These are phyloP conservation scores for Coccomyxa sp. DNA, from an alignment of 139 green algal species.

Conservation along the genomic window DNA sequence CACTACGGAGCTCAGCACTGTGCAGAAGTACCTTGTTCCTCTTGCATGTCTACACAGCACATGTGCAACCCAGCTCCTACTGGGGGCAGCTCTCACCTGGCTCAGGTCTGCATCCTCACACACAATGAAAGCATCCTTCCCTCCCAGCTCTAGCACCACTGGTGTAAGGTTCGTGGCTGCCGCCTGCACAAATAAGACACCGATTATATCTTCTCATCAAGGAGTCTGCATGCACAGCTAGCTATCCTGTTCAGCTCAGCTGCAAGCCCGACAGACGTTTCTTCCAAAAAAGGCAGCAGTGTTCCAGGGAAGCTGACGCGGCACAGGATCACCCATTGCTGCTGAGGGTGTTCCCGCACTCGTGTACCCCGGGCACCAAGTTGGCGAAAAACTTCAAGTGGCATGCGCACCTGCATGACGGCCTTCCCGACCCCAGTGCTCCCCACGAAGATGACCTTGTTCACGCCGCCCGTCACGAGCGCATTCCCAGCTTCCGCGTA, in stretches of 20 bases:
- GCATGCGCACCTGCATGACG: too few species aligned
- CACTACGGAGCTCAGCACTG: too few species aligned
- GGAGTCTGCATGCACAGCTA: too few species aligned
- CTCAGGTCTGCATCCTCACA: conserved; percentile 83
- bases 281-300: too few species aligned
- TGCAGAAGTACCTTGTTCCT: too few species aligned
- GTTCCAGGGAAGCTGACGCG: not conserved
- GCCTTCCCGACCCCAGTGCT: not conserved
- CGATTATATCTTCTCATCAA: too few species aligned
- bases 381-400: not conserved
- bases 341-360: not conserved
- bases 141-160: conserved; percentile 94
- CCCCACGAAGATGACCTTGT: conserved; percentile 52
- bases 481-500: conserved; percentile 87
- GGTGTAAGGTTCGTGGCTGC: conserved; percentile 82
- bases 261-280: too few species aligned
- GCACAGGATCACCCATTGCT: not conserved
- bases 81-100: conserved; percentile 39
- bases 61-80: too few species aligned
- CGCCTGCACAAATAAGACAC: conserved; percentile 71
- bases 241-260: too few species aligned
- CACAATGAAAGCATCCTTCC: conserved; percentile 96
- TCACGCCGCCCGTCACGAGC: conserved; percentile 76
- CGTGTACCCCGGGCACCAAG: not conserved
- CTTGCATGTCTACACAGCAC: too few species aligned